A percentile compares a stretch with the other conserved stretches of the same genome.
Evolutionary conservation across 805 yeast species (phyloP).

Genomic region (Wickerhamiella vanderwaltii): DNA sequence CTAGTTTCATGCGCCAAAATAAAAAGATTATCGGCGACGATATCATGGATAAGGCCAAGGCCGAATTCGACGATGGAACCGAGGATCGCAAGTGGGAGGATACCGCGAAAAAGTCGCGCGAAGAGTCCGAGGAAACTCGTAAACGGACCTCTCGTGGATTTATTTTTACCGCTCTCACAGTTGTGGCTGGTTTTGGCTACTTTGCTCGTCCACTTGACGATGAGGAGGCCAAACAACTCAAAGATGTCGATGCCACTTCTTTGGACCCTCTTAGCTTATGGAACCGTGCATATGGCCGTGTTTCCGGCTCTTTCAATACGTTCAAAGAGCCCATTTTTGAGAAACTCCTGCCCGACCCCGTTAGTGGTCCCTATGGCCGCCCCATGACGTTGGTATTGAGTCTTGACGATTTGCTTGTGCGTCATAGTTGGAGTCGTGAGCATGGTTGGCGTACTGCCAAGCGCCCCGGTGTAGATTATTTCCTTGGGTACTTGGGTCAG

Average conservation of each 20-base stretch:
- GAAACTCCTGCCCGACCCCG: slow-evolving; percentile 86
- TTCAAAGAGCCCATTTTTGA: slow-evolving; percentile 92
- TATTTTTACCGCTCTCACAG: slow-evolving; percentile 37
- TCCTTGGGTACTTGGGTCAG: slow-evolving; percentile 85
- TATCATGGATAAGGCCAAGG: slow-evolving; percentile 70
- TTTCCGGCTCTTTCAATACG: slow-evolving; percentile 60
- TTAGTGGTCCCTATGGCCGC: slow-evolving; percentile 80
- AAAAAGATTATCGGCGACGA: slow-evolving; percentile 49
- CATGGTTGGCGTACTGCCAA: slow-evolving; percentile 98
- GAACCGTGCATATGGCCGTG: slow-evolving; percentile 58
- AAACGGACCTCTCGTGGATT: slow-evolving; percentile 65
- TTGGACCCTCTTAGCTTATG: slow-evolving; percentile 47
- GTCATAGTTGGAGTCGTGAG: slow-evolving; percentile 82
- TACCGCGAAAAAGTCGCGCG: slow-evolving; percentile 33
- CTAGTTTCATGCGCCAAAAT: background rate
- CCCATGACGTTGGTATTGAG: slow-evolving; percentile 83
- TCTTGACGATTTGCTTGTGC: slow-evolving; percentile 81
- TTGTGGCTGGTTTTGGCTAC: slow-evolving; percentile 37
- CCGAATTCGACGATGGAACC: slow-evolving; percentile 35
- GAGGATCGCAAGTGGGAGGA: slow-evolving; percentile 37
- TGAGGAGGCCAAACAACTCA: slow-evolving; percentile 50
- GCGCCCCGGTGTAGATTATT: slow-evolving; percentile 97
- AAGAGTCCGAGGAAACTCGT: slow-evolving; percentile 28
- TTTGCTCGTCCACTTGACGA: slow-evolving; percentile 79
- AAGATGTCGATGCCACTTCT: slow-evolving; percentile 52